Conservation (phyloP, 805 yeast genomes). For the Sugiyamaella marilandica region DNA sequence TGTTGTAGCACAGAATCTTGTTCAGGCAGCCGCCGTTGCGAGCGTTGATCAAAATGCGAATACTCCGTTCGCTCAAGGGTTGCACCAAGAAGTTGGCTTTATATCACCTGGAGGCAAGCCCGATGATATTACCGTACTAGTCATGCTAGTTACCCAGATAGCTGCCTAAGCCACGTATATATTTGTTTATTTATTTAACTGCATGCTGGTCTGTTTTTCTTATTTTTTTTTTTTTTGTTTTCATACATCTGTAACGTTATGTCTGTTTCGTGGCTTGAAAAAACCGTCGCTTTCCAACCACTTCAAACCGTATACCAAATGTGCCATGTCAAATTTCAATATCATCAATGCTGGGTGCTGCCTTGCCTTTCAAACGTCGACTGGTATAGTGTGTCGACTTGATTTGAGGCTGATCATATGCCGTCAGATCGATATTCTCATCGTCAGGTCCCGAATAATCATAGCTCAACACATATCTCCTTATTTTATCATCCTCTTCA, state of each 20-base stretch:
- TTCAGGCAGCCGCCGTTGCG: constrained; percentile 58
- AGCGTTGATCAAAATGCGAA: constrained; percentile 71
- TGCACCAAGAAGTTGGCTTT: constrained; percentile 60
- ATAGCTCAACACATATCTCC: constrained; percentile 18
- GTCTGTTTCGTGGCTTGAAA: background rate
- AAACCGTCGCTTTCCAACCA: background rate
- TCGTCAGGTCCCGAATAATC: constrained; percentile 1
- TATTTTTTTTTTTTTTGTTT: too few species aligned
- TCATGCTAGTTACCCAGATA: constrained; percentile 41
- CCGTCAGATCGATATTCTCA: background rate
- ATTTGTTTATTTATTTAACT: background rate
- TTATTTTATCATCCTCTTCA: constrained; percentile 51
- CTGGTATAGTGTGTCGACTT: constrained; percentile 14
- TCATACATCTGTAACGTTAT: too few species aligned
- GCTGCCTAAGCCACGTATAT: background rate
- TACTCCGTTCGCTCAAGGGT: constrained; percentile 80
- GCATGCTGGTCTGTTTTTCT: background rate
- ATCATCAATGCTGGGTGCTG: constrained; percentile 10
- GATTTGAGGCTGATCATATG: constrained; percentile 17
- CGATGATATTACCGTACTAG: constrained; percentile 85
- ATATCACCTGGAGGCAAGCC: constrained; percentile 87
- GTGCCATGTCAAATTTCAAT: constrained; percentile 2
- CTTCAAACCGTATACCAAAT: background rate
- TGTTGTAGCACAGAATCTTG: constrained; percentile 51
- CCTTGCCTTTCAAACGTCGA: background rate